Percentiles rank a stretch among this genome's conserved stretches.
Conservation (phyloP, 2,329 filamentous ascomycete species). For the Exophiala bonariae region DNA sequence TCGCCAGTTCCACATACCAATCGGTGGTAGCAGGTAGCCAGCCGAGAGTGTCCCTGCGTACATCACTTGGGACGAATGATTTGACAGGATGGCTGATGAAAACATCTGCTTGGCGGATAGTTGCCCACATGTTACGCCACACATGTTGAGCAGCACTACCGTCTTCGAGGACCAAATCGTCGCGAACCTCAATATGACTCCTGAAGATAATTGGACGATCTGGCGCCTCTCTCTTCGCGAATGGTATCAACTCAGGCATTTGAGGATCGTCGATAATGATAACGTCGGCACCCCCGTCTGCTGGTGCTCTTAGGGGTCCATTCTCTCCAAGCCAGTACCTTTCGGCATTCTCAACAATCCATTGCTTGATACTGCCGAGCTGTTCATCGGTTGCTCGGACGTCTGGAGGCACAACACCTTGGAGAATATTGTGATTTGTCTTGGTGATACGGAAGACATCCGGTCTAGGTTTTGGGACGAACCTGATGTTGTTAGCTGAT, state of each 20-base stretch:
- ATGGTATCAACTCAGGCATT: constrained; percentile 75
- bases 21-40: constrained; percentile 81
- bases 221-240: constrained; percentile 71
- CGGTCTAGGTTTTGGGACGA: constrained; percentile 75
- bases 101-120: constrained; percentile 69
- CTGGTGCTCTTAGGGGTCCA: constrained; percentile 64
- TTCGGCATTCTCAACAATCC: constrained; percentile 72
- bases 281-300: constrained; percentile 72
- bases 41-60: constrained; percentile 65
- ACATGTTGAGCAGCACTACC: constrained; percentile 70
- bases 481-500: constrained; percentile 40
- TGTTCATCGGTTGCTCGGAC: constrained; percentile 66
- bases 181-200: constrained; percentile 79
- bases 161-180: constrained; percentile 65
- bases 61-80: constrained; percentile 69
- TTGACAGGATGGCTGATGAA: constrained; percentile 82
- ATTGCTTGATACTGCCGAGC: constrained; percentile 64
- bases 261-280: constrained; percentile 81
- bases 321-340: constrained; percentile 71
- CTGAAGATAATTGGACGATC: constrained; percentile 76
- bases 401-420: constrained; percentile 68
- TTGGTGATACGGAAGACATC: constrained; percentile 82
- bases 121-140: constrained; percentile 74
- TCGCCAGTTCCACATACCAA: constrained; percentile 51
- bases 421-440: constrained; percentile 84